Base-by-base conservation (phyloP, 345 rosid genomes). In the Lepidium didymum region DNA sequence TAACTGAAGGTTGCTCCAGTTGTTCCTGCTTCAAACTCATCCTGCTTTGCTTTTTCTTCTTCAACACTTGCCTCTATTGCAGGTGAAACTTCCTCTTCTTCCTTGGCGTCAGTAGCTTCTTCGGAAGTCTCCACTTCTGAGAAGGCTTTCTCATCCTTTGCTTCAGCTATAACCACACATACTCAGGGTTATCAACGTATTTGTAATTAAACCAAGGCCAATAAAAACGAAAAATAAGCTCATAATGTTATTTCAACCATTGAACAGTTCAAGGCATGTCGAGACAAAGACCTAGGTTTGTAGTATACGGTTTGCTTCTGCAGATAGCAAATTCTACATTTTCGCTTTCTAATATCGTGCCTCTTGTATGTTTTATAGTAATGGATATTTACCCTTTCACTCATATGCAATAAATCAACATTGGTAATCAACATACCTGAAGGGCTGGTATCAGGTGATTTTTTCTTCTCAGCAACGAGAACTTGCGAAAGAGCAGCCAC, bases 401-500 rank as follows among this genome's bases (percentile, higher is more conserved):
- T 37, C 35, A 47, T 52, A 42, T 43, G 70, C 36, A 37, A 46
- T 18, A 46, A 44, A 44, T 18, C 18, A 53, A 54, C 50, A 68
- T 9, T 41, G 42, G 11, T 33, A 56, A 62, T 45, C 23, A 55
- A 37, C 83, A 81, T 78, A 87, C 95, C 63, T 9, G 73, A 64
- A 68, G 80, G 76, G 64, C 74, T 83, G 63, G 72, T 51, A 64
- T 82, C 94, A 4, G 90, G 85, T 8, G 92, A 78, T 77, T 67
- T 72, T 75, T 84, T 83, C 75, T 81, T 90, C 81, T 94, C 99
- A 43, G 93, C 96, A 40, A 86, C 80, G 68, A 94, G 97, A 76
- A 86, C 97, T 42, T 81, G 77, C 10, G 97, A 94, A 69, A 94
- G 93, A 69, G 97, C 99, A 43, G 99, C 99, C 35, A 91, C 80